Percentiles rank a stretch among this genome's conserved stretches.
phyloP scores from a whole-genome alignment of 495 filamentous ascomycete genomes.

The Margaritispora aquatica region DNA sequence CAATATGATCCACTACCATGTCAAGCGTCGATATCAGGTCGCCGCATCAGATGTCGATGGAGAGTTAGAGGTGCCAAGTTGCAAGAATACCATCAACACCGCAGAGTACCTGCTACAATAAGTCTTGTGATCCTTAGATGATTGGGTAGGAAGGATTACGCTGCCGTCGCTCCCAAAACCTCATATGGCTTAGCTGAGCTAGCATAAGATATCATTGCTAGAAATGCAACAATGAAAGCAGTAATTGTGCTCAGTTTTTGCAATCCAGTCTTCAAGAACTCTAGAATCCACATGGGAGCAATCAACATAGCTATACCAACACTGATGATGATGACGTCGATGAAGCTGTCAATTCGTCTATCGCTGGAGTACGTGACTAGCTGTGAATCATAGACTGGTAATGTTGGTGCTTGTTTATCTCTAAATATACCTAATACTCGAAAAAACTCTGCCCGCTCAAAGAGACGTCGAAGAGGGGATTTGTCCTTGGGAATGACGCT shows the following conservation, averaged over 20 bases:
- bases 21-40: background rate
- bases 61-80: conserved; percentile 19
- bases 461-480: conserved; percentile 23
- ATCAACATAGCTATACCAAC: conserved; percentile 28
- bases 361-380: conserved; percentile 18
- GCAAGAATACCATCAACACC: conserved; percentile 31
- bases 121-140: background rate
- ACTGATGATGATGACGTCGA: conserved; percentile 18
- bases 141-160: conserved; percentile 19
- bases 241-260: conserved; percentile 26
- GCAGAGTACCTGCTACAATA: conserved; percentile 24
- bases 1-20: too few species aligned
- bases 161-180: conserved; percentile 29
- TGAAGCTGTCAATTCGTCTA: conserved; percentile 21
- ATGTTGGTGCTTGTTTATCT: conserved; percentile 2
- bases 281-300: conserved; percentile 28
- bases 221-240: conserved; percentile 26
- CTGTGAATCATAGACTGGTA: conserved; percentile 16
- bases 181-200: conserved; percentile 28
- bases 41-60: background rate
- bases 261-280: background rate
- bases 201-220: conserved; percentile 17
- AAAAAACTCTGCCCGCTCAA: conserved; percentile 22
- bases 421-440: conserved; percentile 5
- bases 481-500: conserved; percentile 18